Base-by-base conservation (phyloP, 148 eudicot genomes). In the Fagopyrum tataricum region DNA sequence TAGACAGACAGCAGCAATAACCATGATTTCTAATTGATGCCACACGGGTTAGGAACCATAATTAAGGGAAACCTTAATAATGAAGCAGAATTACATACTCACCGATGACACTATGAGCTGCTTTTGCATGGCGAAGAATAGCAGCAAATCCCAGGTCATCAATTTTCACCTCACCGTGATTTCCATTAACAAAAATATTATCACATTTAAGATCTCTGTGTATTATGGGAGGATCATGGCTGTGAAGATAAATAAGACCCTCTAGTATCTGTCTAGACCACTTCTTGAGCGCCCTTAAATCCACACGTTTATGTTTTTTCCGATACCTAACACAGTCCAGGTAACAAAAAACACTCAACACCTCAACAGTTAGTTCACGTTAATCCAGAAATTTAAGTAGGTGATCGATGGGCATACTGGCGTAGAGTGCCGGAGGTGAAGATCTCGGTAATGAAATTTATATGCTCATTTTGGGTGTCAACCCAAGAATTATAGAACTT, bases 81-180 rank as follows among this genome's bases (percentile, higher is more conserved):
- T 9, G 55, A 41, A 67, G 48, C 41, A 71, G 37, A 64, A 81
- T 43, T 31, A 76, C 66, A 53, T 55, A 14, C 88, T 87, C 77
- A 95, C 99, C 99, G 82, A 92, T 91, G 78, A 95, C 97, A 76
- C 99, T 95, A 66, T 90, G 99, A 83, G 99, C 99, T 42, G 97
- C 88, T 61, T 84, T 90, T 24, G 97, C 96, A 75, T 87, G 89
- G 59, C 78, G 84, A 78, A 90, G 94, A 79, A 95, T 90, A 49
- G 94, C 90, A 52, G 99, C 99, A 66, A 95, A 86, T 76, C 99
- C 99, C 46, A 95, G 83, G 75, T 95, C 99, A 71, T 97, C 99
- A 70, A 95, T 95, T 77, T 95, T 95, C 62, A 95, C 90, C 86
- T 95, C 99, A 14, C 99, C 99, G 46, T 84, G 88, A 71, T 95